Evolutionary conservation across 139 green algal species (phyloP).

Genomic region (Tetradesmus lagerheimii): DNA sequence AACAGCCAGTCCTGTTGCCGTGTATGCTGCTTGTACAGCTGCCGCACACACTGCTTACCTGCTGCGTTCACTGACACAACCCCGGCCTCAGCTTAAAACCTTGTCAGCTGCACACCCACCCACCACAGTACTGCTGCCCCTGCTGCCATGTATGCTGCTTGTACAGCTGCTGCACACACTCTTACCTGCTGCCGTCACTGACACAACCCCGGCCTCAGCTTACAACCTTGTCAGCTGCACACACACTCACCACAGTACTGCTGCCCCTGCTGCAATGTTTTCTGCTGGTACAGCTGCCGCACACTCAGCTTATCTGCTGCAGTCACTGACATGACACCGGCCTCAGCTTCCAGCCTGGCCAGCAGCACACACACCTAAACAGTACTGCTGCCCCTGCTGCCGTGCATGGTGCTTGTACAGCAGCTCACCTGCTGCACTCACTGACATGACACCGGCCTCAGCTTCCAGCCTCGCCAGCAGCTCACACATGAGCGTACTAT

Average conservation of each 20-base stretch:
- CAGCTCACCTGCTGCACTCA: slow-evolving; percentile 13
- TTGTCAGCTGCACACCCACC: background rate
- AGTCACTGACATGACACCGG: background rate
- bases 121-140: too few species aligned
- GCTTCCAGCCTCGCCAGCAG: background rate
- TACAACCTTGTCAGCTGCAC: background rate
- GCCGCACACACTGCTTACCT: too few species aligned
- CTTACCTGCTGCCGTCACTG: background rate
- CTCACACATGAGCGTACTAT: background rate
- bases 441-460: background rate
- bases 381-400: too few species aligned
- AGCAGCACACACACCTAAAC: background rate
- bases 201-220: background rate
- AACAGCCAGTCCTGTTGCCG: background rate
- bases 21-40: too few species aligned
- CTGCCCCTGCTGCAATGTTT: too few species aligned
- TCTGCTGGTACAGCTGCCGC: background rate
- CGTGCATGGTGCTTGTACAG: too few species aligned
- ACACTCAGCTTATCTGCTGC: background rate
- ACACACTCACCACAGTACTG: background rate
- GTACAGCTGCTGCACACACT: background rate
- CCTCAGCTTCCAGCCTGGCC: background rate
- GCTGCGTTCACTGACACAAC: background rate
- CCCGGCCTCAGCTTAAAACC: background rate
- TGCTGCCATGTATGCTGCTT: too few species aligned